Conservation (phyloP, 306 rosid species). For the Sicyos edulis region DNA sequence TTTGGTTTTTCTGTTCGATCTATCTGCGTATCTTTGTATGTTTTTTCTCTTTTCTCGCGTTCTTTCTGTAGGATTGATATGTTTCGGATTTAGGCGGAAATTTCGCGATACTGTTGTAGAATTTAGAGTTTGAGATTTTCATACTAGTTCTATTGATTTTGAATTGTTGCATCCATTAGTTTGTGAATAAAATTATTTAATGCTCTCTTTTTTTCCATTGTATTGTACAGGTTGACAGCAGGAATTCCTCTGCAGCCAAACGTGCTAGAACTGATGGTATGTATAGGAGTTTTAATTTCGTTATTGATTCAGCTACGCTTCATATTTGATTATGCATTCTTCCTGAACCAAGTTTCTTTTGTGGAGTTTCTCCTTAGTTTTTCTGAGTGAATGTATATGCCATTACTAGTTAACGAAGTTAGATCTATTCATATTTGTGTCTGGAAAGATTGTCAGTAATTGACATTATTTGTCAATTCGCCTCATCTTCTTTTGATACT, state of each 20-base stretch:
- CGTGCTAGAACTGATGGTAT: constrained; percentile 98
- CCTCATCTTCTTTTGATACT: not conserved
- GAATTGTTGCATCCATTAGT: too few relatives aligned
- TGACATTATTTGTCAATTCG: not conserved
- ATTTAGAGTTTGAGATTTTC: constrained; percentile 11
- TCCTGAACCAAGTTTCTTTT: not conserved
- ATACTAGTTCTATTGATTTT: too few relatives aligned
- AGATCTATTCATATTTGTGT: not conserved
- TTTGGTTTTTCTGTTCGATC: not conserved
- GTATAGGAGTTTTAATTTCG: too few relatives aligned
- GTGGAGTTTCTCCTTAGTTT: not conserved
- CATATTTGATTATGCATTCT: too few relatives aligned
- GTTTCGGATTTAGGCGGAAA: not conserved
- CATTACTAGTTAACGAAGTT: not conserved
- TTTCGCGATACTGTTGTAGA: not conserved
- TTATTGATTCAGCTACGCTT: too few relatives aligned
- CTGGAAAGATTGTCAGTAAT: not conserved
- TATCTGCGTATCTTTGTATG: not conserved
- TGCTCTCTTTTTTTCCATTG: constrained; percentile 12
- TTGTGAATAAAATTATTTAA: too few relatives aligned
- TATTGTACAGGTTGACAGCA: constrained; percentile 65
- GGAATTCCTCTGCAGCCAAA: constrained; percentile 93
- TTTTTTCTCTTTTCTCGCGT: not conserved
- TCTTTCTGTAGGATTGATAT: not conserved
- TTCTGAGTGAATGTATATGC: not conserved